A percentile compares a stretch with the other conserved stretches of the same genome.
These are phyloP conservation scores for Blepharisma japonicum DNA, from an alignment of 73 alveolate genomes.

Conservation along the genomic window DNA sequence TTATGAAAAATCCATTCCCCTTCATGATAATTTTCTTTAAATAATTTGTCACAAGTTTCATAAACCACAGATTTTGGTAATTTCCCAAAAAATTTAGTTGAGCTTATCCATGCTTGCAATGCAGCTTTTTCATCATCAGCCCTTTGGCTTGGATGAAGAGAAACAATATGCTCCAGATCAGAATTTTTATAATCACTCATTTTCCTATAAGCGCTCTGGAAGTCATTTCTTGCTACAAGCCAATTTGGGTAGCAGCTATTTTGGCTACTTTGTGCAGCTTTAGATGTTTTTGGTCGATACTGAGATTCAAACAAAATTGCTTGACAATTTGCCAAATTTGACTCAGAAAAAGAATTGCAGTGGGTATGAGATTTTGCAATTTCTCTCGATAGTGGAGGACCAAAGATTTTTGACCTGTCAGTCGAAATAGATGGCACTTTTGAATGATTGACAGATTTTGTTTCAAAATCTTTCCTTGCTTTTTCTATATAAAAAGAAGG, in stretches of 20 bases:
- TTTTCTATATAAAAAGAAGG: too few species aligned
- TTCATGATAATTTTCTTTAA: neutral
- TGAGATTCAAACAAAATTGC: too few species aligned
- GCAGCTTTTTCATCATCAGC: constrained; percentile 1
- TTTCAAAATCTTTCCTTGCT: too few species aligned
- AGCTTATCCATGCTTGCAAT: neutral
- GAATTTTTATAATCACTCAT: neutral
- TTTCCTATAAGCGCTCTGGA: neutral
- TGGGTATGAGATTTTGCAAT: too few species aligned
- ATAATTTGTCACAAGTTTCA: neutral
- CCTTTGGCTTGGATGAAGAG: neutral
- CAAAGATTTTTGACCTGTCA: too few species aligned
- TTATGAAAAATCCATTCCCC: neutral
- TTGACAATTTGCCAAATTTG: too few species aligned
- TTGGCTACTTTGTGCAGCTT: too few species aligned
- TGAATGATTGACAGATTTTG: too few species aligned
- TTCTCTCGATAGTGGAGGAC: too few species aligned
- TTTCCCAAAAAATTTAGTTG: neutral
- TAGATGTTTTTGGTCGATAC: too few species aligned
- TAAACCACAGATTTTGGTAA: neutral
- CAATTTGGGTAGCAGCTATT: neutral
- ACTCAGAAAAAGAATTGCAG: too few species aligned
- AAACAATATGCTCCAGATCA: neutral
- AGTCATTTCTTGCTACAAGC: neutral
- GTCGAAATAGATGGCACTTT: too few species aligned